phyloP scores from a whole-genome alignment of 352 stramenopile genomes.

The Pythium biforme region DNA sequence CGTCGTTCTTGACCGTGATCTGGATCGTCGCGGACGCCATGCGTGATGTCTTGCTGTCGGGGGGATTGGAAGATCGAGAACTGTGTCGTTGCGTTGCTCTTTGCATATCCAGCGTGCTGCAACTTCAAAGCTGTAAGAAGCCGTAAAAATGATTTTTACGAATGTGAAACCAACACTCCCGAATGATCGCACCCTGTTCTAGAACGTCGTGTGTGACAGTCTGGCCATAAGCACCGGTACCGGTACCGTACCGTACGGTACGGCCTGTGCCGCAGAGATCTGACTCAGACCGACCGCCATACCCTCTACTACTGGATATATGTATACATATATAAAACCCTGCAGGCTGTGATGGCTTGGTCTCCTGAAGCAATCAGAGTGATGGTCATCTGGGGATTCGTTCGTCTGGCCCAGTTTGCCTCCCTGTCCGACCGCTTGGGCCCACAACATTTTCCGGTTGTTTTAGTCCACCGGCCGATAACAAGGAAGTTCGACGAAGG shows the following conservation, averaged over 20 bases:
- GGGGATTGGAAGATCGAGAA: conserved; percentile 10
- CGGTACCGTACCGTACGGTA: too few relatives aligned
- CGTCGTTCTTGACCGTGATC: conserved; percentile 82
- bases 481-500: conserved; percentile 26
- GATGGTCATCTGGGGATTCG: conserved; percentile 7
- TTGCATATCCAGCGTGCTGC: conserved; percentile 20
- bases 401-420: conserved; percentile 2
- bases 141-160: conserved; percentile 24
- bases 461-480: background rate
- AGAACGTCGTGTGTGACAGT: conserved; percentile 26
- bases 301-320: conserved; percentile 17
- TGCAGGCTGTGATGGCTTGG: conserved; percentile 7
- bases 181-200: conserved; percentile 20
- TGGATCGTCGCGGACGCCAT: conserved; percentile 50
- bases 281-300: too few relatives aligned
- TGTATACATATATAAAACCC: background rate
- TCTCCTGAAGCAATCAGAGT: conserved; percentile 9
- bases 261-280: too few relatives aligned
- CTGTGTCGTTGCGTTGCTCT: background rate
- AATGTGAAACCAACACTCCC: conserved; percentile 14
- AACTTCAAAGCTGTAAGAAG: conserved; percentile 36
- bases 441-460: too few relatives aligned
- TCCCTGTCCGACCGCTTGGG: too few relatives aligned
- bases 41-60: background rate
- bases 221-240: too few relatives aligned